Percentiles rank a stretch among this genome's conserved stretches.
These are phyloP conservation scores for Leccinum pachyderme DNA, from an alignment of 1,284 basidiomycete genomes.

Conservation along the genomic window DNA sequence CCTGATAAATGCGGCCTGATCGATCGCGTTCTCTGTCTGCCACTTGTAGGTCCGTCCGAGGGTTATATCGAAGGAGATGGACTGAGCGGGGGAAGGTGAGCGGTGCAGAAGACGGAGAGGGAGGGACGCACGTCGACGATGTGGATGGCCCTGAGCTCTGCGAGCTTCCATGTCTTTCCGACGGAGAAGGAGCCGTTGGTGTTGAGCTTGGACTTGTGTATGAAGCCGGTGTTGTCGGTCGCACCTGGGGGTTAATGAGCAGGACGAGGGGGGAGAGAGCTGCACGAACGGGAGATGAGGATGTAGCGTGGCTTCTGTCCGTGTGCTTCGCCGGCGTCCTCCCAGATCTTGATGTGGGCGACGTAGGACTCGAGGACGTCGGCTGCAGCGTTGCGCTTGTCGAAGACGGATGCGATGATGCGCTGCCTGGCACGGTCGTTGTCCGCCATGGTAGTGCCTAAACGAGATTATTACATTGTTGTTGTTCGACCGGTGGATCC, in stretches of 20 bases:
- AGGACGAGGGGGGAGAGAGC: not conserved
- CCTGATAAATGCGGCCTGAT: conserved; percentile 73
- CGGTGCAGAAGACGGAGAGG: not conserved
- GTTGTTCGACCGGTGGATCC: conserved; percentile 12
- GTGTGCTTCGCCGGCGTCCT: conserved; percentile 69
- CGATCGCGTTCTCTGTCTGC: conserved; percentile 73
- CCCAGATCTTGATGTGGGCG: conserved; percentile 87
- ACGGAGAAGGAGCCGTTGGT: conserved; percentile 94
- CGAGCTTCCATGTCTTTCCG: conserved; percentile 93
- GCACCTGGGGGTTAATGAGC: conserved; percentile 47
- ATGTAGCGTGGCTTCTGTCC: conserved; percentile 83
- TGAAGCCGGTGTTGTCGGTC: conserved; percentile 62
- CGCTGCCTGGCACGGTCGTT: conserved; percentile 52
- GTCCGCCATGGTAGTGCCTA: conserved; percentile 49
- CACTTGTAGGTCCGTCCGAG: conserved; percentile 85
- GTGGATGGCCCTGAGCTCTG: conserved; percentile 79
- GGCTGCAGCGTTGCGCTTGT: conserved; percentile 61
- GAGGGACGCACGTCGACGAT: conserved; percentile 59
- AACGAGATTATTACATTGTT: not conserved
- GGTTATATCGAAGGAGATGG: conserved; percentile 74
- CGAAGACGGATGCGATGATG: conserved; percentile 84
- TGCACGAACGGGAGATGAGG: conserved; percentile 73
- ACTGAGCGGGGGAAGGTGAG: conserved; percentile 37
- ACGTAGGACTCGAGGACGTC: conserved; percentile 76
- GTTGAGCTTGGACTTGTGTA: conserved; percentile 97